phyloP scores from a whole-genome alignment of 495 filamentous ascomycete genomes.

The Hypoxylon lienhwacheense region DNA sequence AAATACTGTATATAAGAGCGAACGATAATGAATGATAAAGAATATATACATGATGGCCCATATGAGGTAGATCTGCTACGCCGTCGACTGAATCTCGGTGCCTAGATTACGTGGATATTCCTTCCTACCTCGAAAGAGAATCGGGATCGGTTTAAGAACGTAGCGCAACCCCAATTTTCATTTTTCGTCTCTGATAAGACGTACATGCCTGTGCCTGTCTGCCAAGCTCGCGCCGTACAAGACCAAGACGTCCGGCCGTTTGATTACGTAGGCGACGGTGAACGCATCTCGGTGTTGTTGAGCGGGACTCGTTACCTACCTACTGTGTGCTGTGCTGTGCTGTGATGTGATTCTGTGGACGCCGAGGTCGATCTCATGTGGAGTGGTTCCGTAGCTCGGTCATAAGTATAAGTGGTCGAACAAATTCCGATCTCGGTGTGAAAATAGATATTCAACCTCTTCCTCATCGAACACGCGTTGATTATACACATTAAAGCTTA shows the following conservation, averaged over 20 bases:
- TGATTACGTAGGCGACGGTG: no score
- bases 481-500: constrained; percentile 10
- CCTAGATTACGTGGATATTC: constrained; percentile 1
- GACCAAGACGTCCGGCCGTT: no score
- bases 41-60: constrained; percentile 12
- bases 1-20: constrained; percentile 8
- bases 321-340: constrained; percentile 1
- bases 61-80: no score
- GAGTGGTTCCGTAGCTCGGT: constrained; percentile 7
- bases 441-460: no score
- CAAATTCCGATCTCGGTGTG: no score
- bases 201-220: no score
- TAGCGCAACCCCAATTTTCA: background rate
- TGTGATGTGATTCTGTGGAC: constrained; percentile 1
- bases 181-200: constrained; percentile 1
- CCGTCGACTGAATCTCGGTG: no score
- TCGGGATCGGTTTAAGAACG: background rate
- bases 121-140: constrained; percentile 5
- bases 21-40: constrained; percentile 18
- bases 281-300: background rate
- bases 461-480: constrained; percentile 17
- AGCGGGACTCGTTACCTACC: background rate
- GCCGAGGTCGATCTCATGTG: constrained; percentile 14
- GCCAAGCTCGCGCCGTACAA: no score
- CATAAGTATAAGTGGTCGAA: no score